Percentiles rank a stretch among this genome's conserved stretches.
These are phyloP conservation scores for Sporopachydermia quercuum DNA, from an alignment of 805 yeast genomes.

Conservation along the genomic window DNA sequence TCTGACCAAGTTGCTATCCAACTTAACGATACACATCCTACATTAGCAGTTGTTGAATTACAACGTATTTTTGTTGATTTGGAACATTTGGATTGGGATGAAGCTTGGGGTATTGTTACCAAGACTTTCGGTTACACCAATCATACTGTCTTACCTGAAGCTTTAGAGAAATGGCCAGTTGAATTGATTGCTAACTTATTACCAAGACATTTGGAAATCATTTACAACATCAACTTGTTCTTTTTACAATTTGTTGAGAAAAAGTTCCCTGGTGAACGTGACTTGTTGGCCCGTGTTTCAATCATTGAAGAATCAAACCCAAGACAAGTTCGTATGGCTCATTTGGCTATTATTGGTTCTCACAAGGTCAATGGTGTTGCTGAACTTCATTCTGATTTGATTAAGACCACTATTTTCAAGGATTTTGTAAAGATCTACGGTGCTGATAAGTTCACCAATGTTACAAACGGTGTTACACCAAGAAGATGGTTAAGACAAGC, in stretches of 20 bases:
- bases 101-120: slow-evolving; percentile 76
- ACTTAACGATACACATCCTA: slow-evolving; percentile 90
- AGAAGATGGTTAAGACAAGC: slow-evolving; percentile 95
- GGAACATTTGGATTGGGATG: slow-evolving; percentile 68
- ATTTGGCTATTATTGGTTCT: slow-evolving; percentile 79
- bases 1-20: slow-evolving; percentile 84
- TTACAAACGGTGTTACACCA: slow-evolving; percentile 91
- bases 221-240: slow-evolving; percentile 68
- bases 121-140: slow-evolving; percentile 81
- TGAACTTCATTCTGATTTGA: slow-evolving; percentile 82
- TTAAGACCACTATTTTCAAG: slow-evolving; percentile 76
- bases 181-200: slow-evolving; percentile 61
- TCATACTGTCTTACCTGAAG: slow-evolving; percentile 92
- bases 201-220: slow-evolving; percentile 85
- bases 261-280: slow-evolving; percentile 62
- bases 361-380: slow-evolving; percentile 95
- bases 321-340: slow-evolving; percentile 86
- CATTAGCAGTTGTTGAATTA: slow-evolving; percentile 78
- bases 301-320: slow-evolving; percentile 71
- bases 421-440: slow-evolving; percentile 83
- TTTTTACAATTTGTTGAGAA: slow-evolving; percentile 67
- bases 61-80: slow-evolving; percentile 76
- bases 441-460: slow-evolving; percentile 70
- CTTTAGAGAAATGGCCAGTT: slow-evolving; percentile 91
- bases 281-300: slow-evolving; percentile 54